Evolutionary conservation across 495 filamentous ascomycete genomes (phyloP).

Genomic region (Ramalina peruviana): DNA sequence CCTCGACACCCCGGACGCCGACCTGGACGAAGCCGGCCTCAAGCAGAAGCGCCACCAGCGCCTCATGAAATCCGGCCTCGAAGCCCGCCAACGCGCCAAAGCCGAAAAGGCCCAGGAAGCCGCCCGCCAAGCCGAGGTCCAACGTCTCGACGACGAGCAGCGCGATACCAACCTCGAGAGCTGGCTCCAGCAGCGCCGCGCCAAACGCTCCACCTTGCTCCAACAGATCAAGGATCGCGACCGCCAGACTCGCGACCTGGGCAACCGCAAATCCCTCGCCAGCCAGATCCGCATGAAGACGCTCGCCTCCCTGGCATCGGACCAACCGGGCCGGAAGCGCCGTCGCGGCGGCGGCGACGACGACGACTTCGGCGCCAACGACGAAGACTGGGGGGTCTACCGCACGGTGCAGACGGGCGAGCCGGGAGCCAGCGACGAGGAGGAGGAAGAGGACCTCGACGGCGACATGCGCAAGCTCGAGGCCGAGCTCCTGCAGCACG

Average conservation of each 20-base stretch:
- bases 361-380: slow-evolving; percentile 92
- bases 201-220: slow-evolving; percentile 55
- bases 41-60: slow-evolving; percentile 87
- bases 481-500: slow-evolving; percentile 69
- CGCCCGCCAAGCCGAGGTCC: slow-evolving; percentile 65
- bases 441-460: slow-evolving; percentile 75
- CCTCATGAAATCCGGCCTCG: slow-evolving; percentile 84
- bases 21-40: slow-evolving; percentile 77
- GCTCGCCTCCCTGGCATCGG: slow-evolving; percentile 89
- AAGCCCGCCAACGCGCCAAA: slow-evolving; percentile 80
- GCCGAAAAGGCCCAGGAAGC: slow-evolving; percentile 89
- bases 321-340: slow-evolving; percentile 73
- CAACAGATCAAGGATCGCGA: slow-evolving; percentile 86
- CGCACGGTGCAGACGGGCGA: slow-evolving; percentile 74
- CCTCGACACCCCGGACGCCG: slow-evolving; percentile 78
- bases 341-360: slow-evolving; percentile 56
- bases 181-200: slow-evolving; percentile 73
- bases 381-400: slow-evolving; percentile 96
- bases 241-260: slow-evolving; percentile 77
- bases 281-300: slow-evolving; percentile 96
- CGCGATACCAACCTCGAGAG: slow-evolving; percentile 69
- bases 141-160: slow-evolving; percentile 67
- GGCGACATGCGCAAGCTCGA: slow-evolving; percentile 60
- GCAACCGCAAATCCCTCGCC: slow-evolving; percentile 90
- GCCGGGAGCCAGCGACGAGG: slow-evolving; percentile 60